These are phyloP conservation scores for Paecilomyces fulvus DNA, from an alignment of 2,329 filamentous ascomycete species.

Conservation along the genomic window DNA sequence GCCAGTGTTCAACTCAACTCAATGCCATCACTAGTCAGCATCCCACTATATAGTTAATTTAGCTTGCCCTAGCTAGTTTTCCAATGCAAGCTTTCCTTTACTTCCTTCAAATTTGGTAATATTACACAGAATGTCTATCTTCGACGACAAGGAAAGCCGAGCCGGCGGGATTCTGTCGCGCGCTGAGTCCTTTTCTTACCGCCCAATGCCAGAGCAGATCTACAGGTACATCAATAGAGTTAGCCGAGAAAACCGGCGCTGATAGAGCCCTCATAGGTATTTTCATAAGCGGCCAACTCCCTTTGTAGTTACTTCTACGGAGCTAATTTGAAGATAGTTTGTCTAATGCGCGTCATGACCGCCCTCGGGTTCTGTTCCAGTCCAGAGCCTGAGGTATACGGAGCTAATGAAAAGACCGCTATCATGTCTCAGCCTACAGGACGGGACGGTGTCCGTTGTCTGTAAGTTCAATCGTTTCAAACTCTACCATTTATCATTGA, in stretches of 20 bases:
- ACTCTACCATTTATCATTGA: not conserved
- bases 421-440: slow-evolving; percentile 20
- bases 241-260: slow-evolving; percentile 19
- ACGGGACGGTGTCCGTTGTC: slow-evolving; percentile 20
- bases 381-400: slow-evolving; percentile 13
- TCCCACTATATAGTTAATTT: no score
- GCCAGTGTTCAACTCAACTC: no score
- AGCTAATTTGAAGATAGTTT: slow-evolving; percentile 9
- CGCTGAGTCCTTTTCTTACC: slow-evolving; percentile 10
- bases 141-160: not conserved
- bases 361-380: slow-evolving; percentile 19
- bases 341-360: slow-evolving; percentile 22
- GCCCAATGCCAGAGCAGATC: slow-evolving; percentile 8
- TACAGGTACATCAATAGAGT: slow-evolving; percentile 17
- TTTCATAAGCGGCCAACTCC: not conserved
- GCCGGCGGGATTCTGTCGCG: not conserved
- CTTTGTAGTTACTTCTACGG: not conserved
- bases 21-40: no score
- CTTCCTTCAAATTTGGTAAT: no score
- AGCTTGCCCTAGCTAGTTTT: no score
- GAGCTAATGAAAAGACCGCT: slow-evolving; percentile 18
- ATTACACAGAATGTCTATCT: not conserved
- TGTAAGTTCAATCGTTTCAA: slow-evolving; percentile 11
- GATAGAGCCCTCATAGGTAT: slow-evolving; percentile 23
- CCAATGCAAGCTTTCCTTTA: no score